A percentile compares a stretch with the other conserved stretches of the same genome.
These are phyloP conservation scores for Daldinia decipiens DNA, from an alignment of 495 filamentous ascomycete genomes.

Conservation along the genomic window DNA sequence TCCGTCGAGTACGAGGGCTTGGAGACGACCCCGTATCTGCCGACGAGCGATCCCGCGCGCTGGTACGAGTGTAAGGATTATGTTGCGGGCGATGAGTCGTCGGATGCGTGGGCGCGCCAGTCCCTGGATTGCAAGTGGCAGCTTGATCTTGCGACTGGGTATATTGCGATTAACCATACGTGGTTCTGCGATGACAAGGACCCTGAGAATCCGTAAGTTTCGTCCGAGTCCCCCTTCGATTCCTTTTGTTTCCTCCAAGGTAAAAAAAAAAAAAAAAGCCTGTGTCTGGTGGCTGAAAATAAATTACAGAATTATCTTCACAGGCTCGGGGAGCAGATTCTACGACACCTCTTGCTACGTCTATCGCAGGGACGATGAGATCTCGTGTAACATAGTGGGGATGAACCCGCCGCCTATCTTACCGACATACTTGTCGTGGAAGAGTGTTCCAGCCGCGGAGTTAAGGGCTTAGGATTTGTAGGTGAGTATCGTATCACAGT, in stretches of 20 bases:
- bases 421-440: constrained; percentile 32
- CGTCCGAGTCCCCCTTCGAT: too few relatives aligned
- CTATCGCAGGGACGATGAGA: constrained; percentile 11
- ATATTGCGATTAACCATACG: constrained; percentile 38
- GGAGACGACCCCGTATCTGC: constrained; percentile 22
- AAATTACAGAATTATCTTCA: constrained; percentile 30
- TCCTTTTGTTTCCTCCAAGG: not conserved
- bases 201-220: constrained; percentile 32
- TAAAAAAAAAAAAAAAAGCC: too few relatives aligned
- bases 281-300: not conserved
- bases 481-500: not conserved
- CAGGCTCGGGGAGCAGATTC: constrained; percentile 26
- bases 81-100: constrained; percentile 1
- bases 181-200: constrained; percentile 42
- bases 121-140: constrained; percentile 37
- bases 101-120: constrained; percentile 22
- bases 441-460: constrained; percentile 22
- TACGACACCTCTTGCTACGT: constrained; percentile 34
- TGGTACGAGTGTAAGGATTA: constrained; percentile 37
- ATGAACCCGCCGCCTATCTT: constrained; percentile 19
- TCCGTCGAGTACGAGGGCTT: constrained; percentile 8
- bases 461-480: not conserved
- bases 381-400: constrained; percentile 21
- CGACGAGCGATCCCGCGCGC: constrained; percentile 25
- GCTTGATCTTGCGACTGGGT: constrained; percentile 38